Evolutionary conservation across 2,329 filamentous ascomycete genomes (phyloP).

Genomic region (Fusarium tjaetaba): DNA sequence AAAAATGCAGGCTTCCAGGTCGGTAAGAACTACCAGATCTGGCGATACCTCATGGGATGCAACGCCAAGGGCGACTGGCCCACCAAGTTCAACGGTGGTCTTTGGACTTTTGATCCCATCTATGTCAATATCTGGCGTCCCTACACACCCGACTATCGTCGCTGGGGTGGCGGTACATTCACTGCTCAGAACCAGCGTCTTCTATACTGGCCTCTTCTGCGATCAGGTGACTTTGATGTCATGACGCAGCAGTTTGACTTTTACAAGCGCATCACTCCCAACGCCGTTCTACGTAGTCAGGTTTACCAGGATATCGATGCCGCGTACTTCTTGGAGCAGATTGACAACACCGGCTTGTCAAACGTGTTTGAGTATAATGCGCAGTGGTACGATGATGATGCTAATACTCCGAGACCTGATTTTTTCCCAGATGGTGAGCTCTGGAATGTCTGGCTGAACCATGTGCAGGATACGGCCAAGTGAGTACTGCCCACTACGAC

Average conservation of each 20-base stretch:
- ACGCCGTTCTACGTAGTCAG: neutral
- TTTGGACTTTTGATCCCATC: slow-evolving; percentile 6
- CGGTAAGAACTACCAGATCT: slow-evolving; percentile 7
- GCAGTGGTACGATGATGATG: slow-evolving; percentile 10
- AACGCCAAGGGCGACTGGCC: slow-evolving; percentile 3
- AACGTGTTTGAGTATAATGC: slow-evolving; percentile 16
- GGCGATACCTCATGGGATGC: slow-evolving; percentile 16
- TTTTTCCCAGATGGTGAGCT: slow-evolving; percentile 2
- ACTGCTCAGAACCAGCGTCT: slow-evolving; percentile 14
- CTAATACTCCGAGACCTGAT: neutral
- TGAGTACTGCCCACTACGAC: neutral
- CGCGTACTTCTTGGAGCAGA: slow-evolving; percentile 1
- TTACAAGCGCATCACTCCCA: slow-evolving; percentile 4
- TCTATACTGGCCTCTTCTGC: neutral
- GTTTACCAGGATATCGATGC: neutral
- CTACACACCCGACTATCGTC: slow-evolving; percentile 1
- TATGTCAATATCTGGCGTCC: slow-evolving; percentile 1
- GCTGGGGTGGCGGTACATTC: neutral
- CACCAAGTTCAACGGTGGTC: slow-evolving; percentile 8
- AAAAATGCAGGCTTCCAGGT: slow-evolving; percentile 3
- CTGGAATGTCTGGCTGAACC: slow-evolving; percentile 14
- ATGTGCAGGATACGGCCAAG: slow-evolving; percentile 10
- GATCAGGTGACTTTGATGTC: slow-evolving; percentile 1
- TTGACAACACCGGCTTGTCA: neutral
- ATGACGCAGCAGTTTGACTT: slow-evolving; percentile 15